Evolutionary conservation across 148 eudicot genomes (phyloP).

Genomic region (Amaranthus palmeri): DNA sequence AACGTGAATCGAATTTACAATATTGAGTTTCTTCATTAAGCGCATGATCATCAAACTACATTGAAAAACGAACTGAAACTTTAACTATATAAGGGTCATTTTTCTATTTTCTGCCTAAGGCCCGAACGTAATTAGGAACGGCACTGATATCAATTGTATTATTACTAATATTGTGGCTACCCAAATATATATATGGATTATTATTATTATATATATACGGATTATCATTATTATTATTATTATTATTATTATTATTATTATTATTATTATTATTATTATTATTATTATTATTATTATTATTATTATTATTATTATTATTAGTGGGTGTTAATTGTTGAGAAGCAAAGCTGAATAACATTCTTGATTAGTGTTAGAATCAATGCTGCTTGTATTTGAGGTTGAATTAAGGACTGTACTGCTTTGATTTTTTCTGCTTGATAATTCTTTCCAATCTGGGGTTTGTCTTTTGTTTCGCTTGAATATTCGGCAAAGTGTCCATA

Average conservation of each 20-base stretch:
- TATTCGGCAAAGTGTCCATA: constrained; percentile 94
- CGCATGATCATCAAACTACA: too few relatives aligned
- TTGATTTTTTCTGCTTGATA: constrained; percentile 26
- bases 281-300: not conserved
- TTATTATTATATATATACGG: too few relatives aligned
- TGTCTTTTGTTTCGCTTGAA: constrained; percentile 54
- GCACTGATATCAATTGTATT: not conserved
- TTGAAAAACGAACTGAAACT: too few relatives aligned
- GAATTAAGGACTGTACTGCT: constrained; percentile 14
- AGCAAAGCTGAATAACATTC: constrained; percentile 50
- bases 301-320: not conserved
- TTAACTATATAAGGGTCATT: too few relatives aligned
- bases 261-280: not conserved
- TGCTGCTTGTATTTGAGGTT: constrained; percentile 49
- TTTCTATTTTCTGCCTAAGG: too few relatives aligned
- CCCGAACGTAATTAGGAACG: too few relatives aligned
- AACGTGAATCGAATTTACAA: too few relatives aligned
- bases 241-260: constrained; percentile 2
- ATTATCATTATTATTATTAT: too few relatives aligned
- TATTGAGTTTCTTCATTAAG: too few relatives aligned
- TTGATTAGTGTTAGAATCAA: constrained; percentile 34
- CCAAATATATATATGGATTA: not conserved
- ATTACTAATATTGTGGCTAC: constrained; percentile 9
- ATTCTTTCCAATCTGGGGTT: constrained; percentile 58
- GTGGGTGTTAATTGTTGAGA: constrained; percentile 3